Evolutionary conservation across 768 basidiomycete species (phyloP).

Genomic region (Lepiota venenata): DNA sequence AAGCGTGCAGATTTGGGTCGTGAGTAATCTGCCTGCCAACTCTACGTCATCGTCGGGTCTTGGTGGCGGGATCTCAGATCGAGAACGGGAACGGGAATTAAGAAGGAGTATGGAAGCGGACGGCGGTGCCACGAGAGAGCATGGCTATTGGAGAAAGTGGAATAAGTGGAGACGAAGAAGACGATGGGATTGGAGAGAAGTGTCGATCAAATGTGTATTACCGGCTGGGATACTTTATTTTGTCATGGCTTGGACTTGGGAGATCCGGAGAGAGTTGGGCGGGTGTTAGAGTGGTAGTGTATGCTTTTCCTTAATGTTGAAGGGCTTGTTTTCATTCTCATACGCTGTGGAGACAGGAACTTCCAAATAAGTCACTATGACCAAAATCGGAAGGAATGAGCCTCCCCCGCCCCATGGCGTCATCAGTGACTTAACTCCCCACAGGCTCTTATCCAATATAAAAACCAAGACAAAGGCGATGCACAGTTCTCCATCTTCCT

Average conservation of each 20-base stretch:
- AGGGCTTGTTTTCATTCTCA: too few species aligned
- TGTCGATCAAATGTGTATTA: slow-evolving; percentile 64
- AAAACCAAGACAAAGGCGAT: background rate
- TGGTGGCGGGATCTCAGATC: background rate
- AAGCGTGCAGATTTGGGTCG: slow-evolving; percentile 93
- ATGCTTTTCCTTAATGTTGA: background rate
- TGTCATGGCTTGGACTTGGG: slow-evolving; percentile 75
- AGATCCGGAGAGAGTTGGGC: slow-evolving; percentile 43
- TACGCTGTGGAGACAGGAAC: too few species aligned
- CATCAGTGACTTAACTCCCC: background rate
- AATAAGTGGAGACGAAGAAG: slow-evolving; percentile 39
- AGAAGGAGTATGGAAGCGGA: slow-evolving; percentile 10
- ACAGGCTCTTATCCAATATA: background rate
- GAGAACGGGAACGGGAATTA: slow-evolving; percentile 2
- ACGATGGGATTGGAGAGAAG: slow-evolving; percentile 76
- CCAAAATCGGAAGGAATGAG: background rate
- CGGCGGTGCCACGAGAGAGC: slow-evolving; percentile 1
- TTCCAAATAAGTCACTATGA: background rate
- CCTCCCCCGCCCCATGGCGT: slow-evolving; percentile 2
- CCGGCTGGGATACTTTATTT: slow-evolving; percentile 76
- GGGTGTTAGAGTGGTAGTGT: slow-evolving; percentile 8
- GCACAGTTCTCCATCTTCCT: background rate
- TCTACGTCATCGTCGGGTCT: slow-evolving; percentile 7
- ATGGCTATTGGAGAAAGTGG: slow-evolving; percentile 23
- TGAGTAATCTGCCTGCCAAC: slow-evolving; percentile 68